Evolutionary conservation across 192 early-diverging fungal genomes (phyloP).

Genomic region (Entomortierella lignicola): DNA sequence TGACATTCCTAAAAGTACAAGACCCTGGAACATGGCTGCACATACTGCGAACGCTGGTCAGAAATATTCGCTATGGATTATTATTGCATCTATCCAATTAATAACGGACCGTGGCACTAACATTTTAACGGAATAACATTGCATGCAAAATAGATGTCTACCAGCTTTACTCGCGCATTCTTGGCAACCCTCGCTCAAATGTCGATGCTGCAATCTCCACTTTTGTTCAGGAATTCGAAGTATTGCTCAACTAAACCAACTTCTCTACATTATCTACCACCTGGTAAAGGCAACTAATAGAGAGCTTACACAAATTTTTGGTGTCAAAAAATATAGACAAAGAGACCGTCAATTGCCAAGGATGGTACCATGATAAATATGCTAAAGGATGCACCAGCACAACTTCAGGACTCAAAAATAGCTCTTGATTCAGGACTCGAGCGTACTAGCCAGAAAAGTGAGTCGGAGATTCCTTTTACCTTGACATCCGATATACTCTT

Average conservation of each 20-base stretch:
- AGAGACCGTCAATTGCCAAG: conserved; percentile 1
- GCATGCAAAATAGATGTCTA: conserved; percentile 9
- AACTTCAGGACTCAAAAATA: conserved; percentile 5
- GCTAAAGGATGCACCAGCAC: conserved; percentile 4
- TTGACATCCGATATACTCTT: not conserved
- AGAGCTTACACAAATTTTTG: not conserved
- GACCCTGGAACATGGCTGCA: no score
- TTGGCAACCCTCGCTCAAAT: conserved; percentile 34
- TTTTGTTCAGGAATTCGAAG: conserved; percentile 43
- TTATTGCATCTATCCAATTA: no score
- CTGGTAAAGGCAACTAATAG: no score
- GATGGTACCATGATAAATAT: not conserved
- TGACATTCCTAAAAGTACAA: no score
- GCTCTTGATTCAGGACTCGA: not conserved
- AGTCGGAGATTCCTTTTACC: not conserved
- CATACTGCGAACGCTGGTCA: no score
- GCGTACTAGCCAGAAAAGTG: conserved; percentile 8
- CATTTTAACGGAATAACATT: not conserved
- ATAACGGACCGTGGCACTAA: no score
- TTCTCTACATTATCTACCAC: no score
- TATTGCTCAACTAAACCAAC: conserved; percentile 7
- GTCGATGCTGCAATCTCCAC: conserved; percentile 25
- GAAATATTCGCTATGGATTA: no score
- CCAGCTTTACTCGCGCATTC: conserved; percentile 17
- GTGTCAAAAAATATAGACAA: conserved; percentile 16